phyloP scores from a whole-genome alignment of 2,329 filamentous ascomycete species.

The Fusarium sp. region DNA sequence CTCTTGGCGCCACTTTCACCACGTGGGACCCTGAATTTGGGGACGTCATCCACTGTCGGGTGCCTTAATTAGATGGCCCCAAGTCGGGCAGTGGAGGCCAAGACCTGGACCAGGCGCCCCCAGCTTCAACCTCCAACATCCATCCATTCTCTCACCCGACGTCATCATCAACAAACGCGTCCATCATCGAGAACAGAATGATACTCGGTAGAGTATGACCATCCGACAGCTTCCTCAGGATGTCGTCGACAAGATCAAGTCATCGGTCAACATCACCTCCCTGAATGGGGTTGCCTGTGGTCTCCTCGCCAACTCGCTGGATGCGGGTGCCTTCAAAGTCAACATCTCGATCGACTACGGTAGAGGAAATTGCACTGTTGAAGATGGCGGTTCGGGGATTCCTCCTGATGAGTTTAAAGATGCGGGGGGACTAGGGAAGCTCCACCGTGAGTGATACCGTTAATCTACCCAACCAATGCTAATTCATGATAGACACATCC shows the following conservation, averaged over 20 bases:
- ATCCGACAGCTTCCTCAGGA: constrained; percentile 78
- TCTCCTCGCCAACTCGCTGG: constrained; percentile 85
- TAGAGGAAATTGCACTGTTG: constrained; percentile 81
- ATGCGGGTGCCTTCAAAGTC: constrained; percentile 78
- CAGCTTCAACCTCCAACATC: constrained; percentile 15
- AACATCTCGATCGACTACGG: constrained; percentile 79
- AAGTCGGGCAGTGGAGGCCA: background rate
- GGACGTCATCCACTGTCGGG: constrained; percentile 32
- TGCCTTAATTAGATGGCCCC: constrained; percentile 34
- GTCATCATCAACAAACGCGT: constrained; percentile 21
- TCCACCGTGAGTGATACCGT: constrained; percentile 70
- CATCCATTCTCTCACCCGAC: constrained; percentile 19
- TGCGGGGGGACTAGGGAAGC: constrained; percentile 77
- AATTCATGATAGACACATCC: constrained; percentile 75
- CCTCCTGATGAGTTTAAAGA: constrained; percentile 76
- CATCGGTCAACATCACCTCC: constrained; percentile 82
- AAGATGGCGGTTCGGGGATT: constrained; percentile 89
- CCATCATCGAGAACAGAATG: constrained; percentile 25
- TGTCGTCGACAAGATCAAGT: constrained; percentile 84
- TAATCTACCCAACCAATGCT: background rate
- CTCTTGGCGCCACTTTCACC: constrained; percentile 42
- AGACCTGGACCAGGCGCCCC: constrained; percentile 8
- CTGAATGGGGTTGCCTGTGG: constrained; percentile 78
- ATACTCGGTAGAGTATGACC: constrained; percentile 59
- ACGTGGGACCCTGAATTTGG: constrained; percentile 37